Evolutionary conservation across 805 yeast species (phyloP).

Genomic region (Myxozyma neotropica): DNA sequence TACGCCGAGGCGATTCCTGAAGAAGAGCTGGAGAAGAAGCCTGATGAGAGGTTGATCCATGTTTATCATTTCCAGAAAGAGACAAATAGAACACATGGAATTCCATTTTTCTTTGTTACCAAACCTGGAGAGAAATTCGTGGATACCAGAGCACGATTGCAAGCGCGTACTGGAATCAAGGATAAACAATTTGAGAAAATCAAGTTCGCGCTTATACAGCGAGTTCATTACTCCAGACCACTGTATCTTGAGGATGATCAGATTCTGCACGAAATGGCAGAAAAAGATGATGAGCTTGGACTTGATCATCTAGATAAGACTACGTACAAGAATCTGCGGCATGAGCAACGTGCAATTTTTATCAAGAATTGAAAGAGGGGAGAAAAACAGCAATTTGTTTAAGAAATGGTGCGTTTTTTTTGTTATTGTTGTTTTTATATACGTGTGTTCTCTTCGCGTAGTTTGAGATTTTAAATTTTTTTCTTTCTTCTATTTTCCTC

Average conservation of each 20-base stretch:
- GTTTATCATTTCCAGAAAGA: conserved; percentile 80
- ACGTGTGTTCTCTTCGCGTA: too few species aligned
- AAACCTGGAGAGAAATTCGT: conserved; percentile 65
- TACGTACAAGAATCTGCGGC: conserved; percentile 54
- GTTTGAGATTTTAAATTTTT: too few species aligned
- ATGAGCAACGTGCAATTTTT: conserved; percentile 59
- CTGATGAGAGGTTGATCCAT: conserved; percentile 49
- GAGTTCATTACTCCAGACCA: conserved; percentile 41
- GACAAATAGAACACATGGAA: conserved; percentile 68
- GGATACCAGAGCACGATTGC: conserved; percentile 67
- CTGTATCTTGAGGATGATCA: conserved; percentile 50
- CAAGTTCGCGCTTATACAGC: conserved; percentile 59
- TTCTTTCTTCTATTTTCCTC: too few species aligned
- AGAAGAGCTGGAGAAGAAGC: conserved; percentile 38
- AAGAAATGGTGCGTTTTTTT: neutral
- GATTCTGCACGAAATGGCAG: conserved; percentile 55
- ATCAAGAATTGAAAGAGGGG: conserved; percentile 46
- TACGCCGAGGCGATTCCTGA: conserved; percentile 46
- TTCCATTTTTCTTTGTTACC: conserved; percentile 78
- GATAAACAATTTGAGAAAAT: conserved; percentile 71
- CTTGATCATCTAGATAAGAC: conserved; percentile 87
- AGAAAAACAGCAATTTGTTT: too few species aligned
- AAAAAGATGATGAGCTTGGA: conserved; percentile 60
- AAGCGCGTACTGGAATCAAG: conserved; percentile 71
- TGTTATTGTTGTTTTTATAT: neutral